Conservation (phyloP, 495 filamentous ascomycete genomes). For the Schizothecium vesticola region DNA sequence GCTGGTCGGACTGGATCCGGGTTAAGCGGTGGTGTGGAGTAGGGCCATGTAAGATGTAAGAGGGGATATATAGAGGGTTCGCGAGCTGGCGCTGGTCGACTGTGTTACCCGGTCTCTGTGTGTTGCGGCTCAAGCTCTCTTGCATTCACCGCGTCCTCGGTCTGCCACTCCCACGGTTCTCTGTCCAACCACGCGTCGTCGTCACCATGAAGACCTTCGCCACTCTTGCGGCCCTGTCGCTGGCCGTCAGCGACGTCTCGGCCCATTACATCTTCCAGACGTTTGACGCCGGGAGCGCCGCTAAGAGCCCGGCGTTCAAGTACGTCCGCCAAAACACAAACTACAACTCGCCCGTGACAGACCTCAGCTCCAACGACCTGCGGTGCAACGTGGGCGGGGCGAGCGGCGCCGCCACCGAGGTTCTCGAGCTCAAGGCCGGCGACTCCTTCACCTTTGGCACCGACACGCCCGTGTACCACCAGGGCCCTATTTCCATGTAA, state of each 20-base stretch:
- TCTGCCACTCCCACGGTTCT: background rate
- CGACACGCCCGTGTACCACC: constrained; percentile 55
- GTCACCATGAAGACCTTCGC: constrained; percentile 37
- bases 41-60: background rate
- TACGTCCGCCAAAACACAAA: constrained; percentile 53
- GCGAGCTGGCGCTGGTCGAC: background rate
- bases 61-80: background rate
- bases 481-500: constrained; percentile 51
- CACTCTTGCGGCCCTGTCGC: constrained; percentile 28
- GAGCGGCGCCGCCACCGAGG: constrained; percentile 41
- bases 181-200: background rate
- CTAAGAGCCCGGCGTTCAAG: constrained; percentile 41
- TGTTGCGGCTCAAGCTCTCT: background rate
- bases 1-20: background rate
- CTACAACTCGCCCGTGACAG: constrained; percentile 57
- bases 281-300: constrained; percentile 36
- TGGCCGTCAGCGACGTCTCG: constrained; percentile 36
- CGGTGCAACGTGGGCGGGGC: constrained; percentile 53
- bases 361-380: constrained; percentile 49
- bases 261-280: constrained; percentile 51
- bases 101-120: background rate
- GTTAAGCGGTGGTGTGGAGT: background rate
- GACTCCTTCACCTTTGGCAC: constrained; percentile 45
- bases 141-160: background rate
- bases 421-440: constrained; percentile 45